A percentile compares a stretch with the other conserved stretches of the same genome.
Evolutionary conservation across 2,329 filamentous ascomycete genomes (phyloP).

Genomic region (Talaromyces pinophilus): DNA sequence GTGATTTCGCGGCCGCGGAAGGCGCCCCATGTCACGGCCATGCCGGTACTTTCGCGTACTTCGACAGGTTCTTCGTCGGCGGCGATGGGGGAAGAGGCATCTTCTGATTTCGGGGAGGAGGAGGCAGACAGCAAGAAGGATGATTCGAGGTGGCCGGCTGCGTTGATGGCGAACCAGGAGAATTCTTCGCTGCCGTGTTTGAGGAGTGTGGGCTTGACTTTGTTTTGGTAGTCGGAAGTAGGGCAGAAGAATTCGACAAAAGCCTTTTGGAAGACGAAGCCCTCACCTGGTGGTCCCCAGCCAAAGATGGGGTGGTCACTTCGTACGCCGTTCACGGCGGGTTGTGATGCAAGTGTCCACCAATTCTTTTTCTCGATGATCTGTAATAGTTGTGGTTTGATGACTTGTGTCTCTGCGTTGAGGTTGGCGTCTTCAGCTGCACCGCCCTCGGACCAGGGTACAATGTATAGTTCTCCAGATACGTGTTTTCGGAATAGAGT

Average conservation of each 20-base stretch:
- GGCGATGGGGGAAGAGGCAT: constrained; percentile 16
- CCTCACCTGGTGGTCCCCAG: constrained; percentile 82
- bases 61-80: constrained; percentile 51
- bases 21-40: constrained; percentile 95
- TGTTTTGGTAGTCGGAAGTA: constrained; percentile 64
- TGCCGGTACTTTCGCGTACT: constrained; percentile 60
- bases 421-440: constrained; percentile 60
- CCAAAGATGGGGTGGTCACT: constrained; percentile 80
- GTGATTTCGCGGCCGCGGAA: constrained; percentile 96
- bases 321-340: constrained; percentile 81
- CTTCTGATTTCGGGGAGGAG: constrained; percentile 27
- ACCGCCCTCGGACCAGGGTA: constrained; percentile 82
- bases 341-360: constrained; percentile 97
- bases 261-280: constrained; percentile 96
- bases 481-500: constrained; percentile 79
- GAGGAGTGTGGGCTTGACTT: constrained; percentile 64
- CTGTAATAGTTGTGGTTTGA: constrained; percentile 70
- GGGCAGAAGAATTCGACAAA: constrained; percentile 97
- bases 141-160: constrained; percentile 73
- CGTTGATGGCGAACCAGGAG: constrained; percentile 86
- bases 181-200: constrained; percentile 64
- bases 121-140: constrained; percentile 44
- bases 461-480: constrained; percentile 72
- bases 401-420: constrained; percentile 75
- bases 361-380: constrained; percentile 78